Percentiles rank a stretch among this genome's conserved stretches.
Conservation (phyloP, 192 early-diverging fungal genomes). For the Phlyctochytrium arcticum region DNA sequence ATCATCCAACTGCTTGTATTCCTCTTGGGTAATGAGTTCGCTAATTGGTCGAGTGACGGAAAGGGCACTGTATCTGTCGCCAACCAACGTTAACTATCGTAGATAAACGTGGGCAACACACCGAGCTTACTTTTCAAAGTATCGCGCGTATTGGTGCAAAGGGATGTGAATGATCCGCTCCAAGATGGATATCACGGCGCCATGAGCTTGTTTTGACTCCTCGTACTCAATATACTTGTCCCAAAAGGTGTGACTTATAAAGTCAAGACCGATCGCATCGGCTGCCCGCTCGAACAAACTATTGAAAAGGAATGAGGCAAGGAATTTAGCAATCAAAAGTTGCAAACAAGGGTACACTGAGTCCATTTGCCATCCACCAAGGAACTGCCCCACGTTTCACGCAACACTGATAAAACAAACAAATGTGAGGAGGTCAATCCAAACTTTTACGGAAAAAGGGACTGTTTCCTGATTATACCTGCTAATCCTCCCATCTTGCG, state of each 20-base stretch:
- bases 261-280: slow-evolving; percentile 59
- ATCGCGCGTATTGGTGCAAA: slow-evolving; percentile 68
- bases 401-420: no score
- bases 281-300: slow-evolving; percentile 70
- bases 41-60: slow-evolving; percentile 47
- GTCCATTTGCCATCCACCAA: no score
- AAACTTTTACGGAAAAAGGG: no score
- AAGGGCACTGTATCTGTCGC: slow-evolving; percentile 52
- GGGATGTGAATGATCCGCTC: slow-evolving; percentile 67
- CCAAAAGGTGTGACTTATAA: slow-evolving; percentile 60
- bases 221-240: slow-evolving; percentile 41
- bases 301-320: slow-evolving; percentile 2
- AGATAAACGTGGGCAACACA: neutral
- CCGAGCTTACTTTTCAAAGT: slow-evolving; percentile 60
- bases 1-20: slow-evolving; percentile 40
- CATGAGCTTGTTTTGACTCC: slow-evolving; percentile 35
- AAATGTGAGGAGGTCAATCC: no score
- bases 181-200: slow-evolving; percentile 48
- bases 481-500: no score
- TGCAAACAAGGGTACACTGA: no score
- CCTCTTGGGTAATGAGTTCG: slow-evolving; percentile 49
- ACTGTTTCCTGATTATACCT: no score
- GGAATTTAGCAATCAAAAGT: no score
- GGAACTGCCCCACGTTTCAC: no score
- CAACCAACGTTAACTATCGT: neutral